A percentile compares a stretch with the other conserved stretches of the same genome.
Evolutionary conservation across 2,329 filamentous ascomycete species (phyloP).

Genomic region (Amauroascus niger): DNA sequence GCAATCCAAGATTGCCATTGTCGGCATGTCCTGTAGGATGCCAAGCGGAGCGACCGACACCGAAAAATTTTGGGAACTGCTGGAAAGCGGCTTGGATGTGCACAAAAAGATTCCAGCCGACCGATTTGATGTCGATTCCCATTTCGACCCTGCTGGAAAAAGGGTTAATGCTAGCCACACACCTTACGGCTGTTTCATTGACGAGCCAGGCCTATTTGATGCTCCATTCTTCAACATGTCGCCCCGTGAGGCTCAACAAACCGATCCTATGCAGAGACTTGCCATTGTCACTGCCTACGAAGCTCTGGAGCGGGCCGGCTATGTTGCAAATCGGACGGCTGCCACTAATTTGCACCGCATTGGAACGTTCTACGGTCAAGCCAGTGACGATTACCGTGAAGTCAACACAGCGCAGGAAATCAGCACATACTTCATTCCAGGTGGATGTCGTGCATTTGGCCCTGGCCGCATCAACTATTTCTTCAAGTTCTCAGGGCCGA

Average conservation of each 20-base stretch:
- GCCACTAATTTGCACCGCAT: conserved; percentile 56
- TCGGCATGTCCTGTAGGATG: conserved; percentile 8
- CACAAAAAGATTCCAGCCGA: conserved; percentile 24
- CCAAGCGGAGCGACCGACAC: conserved; percentile 16
- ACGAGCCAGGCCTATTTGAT: conserved; percentile 20
- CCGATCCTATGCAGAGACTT: conserved; percentile 70
- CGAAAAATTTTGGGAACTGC: conserved; percentile 32
- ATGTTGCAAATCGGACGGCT: conserved; percentile 61
- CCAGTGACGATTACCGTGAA: conserved; percentile 67
- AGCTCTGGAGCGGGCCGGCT: conserved; percentile 70
- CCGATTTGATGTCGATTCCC: conserved; percentile 27
- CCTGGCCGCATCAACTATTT: conserved; percentile 63
- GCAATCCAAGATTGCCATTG: conserved; percentile 10
- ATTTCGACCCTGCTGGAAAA: conserved; percentile 18
- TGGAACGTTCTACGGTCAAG: conserved; percentile 65
- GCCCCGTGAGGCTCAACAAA: conserved; percentile 67
- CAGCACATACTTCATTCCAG: conserved; percentile 58
- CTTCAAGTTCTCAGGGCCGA: conserved; percentile 66
- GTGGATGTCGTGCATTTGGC: conserved; percentile 52
- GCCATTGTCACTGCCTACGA: conserved; percentile 70
- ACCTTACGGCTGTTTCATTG: conserved; percentile 21
- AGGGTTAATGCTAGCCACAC: conserved; percentile 16
- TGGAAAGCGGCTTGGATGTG: conserved; percentile 21
- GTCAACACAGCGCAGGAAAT: conserved; percentile 48
- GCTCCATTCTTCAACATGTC: conserved; percentile 37